Base-by-base conservation (phyloP, 2,329 filamentous ascomycete genomes). In the Lecanoromycetidae sp. region DNA sequence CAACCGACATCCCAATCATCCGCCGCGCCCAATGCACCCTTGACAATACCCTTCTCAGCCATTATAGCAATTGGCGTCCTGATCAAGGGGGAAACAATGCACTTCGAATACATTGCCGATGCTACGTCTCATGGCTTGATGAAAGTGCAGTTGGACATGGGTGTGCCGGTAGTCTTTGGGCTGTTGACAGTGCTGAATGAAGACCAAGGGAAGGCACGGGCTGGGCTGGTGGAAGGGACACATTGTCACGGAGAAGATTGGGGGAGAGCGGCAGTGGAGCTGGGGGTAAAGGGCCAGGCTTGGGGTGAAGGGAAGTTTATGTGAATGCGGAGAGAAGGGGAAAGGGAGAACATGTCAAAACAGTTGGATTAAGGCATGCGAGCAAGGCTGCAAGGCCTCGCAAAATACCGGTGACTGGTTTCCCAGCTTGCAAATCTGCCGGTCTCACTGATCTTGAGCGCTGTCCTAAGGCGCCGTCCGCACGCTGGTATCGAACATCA, bases 21-120 rank as follows among this genome's bases (percentile, higher is more conserved):
- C n/a, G n/a, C n/a, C n/a, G 29, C 33, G 20, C 40, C 40, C 25
- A 50, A 46, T 35, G 49, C 49, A 40, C 48, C 56, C 58, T 71
- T 52, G 67, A 75, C 49, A 68, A 71, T 47, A 41, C 78, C 87
- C 17, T 96, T 96, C 59, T 90, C 96, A 62, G 91, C 91, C 53
- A 80, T 98, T 54, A 88, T 98, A 56, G 87, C 91, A 44, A 84
- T 98, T 56, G 91, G 91, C 47, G 88, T 94, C 48, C 77, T 98
- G 52, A 95, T 98, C 70, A 98, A 98, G 72, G 91, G 91, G 63
- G 85, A 94, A 68, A 96, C 91, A 5, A 95, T 95, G 87, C 91
- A 98, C 69, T 98, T 98, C 61, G 91, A 98, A 69, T 96, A 98
- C 70, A 98, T 98, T 58, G 77, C 88, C 34, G 91, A 96, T 55